phyloP scores from a whole-genome alignment of 2,329 filamentous ascomycete species.

The Claviceps monticola region DNA sequence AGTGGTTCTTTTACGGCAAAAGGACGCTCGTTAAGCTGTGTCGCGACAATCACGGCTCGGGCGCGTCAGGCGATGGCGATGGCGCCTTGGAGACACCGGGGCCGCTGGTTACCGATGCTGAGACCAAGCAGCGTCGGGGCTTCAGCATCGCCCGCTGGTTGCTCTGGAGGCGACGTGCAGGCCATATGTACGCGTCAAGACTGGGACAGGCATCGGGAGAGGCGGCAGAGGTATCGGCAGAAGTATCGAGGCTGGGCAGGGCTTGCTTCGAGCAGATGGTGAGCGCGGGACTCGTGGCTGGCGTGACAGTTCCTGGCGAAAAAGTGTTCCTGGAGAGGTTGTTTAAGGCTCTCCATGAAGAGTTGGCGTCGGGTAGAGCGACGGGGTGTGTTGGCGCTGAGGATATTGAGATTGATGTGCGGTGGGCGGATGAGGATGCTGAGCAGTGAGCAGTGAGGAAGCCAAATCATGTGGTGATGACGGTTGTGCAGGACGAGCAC shows the following conservation, averaged over 20 bases:
- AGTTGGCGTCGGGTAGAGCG: conserved; percentile 1
- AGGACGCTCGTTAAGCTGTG: conserved; percentile 1
- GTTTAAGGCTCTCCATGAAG: conserved; percentile 5
- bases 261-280: conserved; percentile 6
- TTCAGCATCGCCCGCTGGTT: conserved; percentile 6
- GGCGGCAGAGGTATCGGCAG: too few relatives aligned
- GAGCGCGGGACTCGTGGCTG: background rate
- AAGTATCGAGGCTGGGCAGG: conserved; percentile 1
- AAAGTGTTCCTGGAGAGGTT: conserved; percentile 3
- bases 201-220: background rate
- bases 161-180: conserved; percentile 5
- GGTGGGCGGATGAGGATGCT: background rate
- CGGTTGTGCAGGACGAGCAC: too few relatives aligned
- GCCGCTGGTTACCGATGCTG: background rate
- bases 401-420: conserved; percentile 5
- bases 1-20: conserved; percentile 3
- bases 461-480: too few relatives aligned
- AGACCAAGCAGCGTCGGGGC: background rate
- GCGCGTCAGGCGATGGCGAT: too few relatives aligned
- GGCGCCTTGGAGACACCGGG: too few relatives aligned
- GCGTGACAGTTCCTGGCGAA: conserved; percentile 5
- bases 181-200: conserved; percentile 2
- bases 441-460: background rate
- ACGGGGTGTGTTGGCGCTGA: conserved; percentile 2
- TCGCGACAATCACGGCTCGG: background rate